Base-by-base conservation (phyloP, 768 basidiomycete genomes). In the Fomitopsis serialis region DNA sequence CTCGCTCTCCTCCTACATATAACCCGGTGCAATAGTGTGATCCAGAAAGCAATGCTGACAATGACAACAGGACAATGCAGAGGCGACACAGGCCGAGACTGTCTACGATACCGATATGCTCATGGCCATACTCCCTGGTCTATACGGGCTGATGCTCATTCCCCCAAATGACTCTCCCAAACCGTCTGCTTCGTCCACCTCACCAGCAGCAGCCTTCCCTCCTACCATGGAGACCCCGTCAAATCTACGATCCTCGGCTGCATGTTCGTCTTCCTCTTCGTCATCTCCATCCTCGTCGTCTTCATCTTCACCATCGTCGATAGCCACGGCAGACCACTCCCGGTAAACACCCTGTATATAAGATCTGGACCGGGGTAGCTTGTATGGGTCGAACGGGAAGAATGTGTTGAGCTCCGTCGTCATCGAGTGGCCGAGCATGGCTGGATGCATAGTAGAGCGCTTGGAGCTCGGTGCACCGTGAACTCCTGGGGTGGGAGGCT, bases 331-430 rank as follows among this genome's bases (percentile, higher is more conserved):
- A 17, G 83, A 74, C 96, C 96, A 99, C 55, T 95, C 91, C 43
- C 94, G 77, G 63, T 98, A 99, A 24, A 97, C 80, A 9, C 75
- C 76, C 50, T 91, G 84, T 51, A 99, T 88, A 63, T 85, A 97
- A 21, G 70, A 67, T 27, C 79, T 75, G 35, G 92, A 93, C 53
- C 82, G 78, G 0, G 92, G 88, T 4, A 99, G 82, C 54, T 85
- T 89, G 74, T 92, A 98, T 2, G 97, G 97, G 68, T 99, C 97
- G 66, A 99, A 99, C 0, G 97, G 97, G 75, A 99, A 99, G 74
- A 98, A 98, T 11, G 86, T 84, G 64, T 92, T 93, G 52, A 98
- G 76, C 55, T 95, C 92, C 9, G 79, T 74, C 48, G 80, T 80
- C 54, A 75, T 61, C 45, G 70, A 70, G 47, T 66, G 71, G 8